Percentiles rank a stretch among this genome's conserved stretches.
phyloP scores from a whole-genome alignment of 306 rosid genomes.

The Trifolium subterraneum region DNA sequence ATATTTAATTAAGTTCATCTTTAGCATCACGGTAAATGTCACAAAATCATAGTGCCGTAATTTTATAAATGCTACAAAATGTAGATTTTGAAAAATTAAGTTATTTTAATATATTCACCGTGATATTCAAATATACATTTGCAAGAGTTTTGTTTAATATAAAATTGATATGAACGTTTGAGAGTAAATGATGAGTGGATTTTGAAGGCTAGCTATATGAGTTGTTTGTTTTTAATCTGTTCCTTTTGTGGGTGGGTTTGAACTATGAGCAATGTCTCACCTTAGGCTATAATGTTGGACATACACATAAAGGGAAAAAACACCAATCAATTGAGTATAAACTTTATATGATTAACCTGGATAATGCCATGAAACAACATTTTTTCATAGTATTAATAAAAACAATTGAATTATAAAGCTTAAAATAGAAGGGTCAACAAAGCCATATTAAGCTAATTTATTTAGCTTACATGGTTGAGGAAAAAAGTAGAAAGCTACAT shows the following conservation, averaged over 20 bases:
- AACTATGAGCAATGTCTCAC: background rate
- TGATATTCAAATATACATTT: too few relatives aligned
- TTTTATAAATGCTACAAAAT: too few relatives aligned
- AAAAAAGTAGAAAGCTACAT: slow-evolving; percentile 33
- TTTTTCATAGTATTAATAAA: background rate
- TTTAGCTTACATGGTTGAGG: slow-evolving; percentile 38
- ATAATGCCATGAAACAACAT: background rate
- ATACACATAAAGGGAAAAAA: background rate
- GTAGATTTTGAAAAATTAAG: too few relatives aligned
- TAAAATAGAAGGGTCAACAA: slow-evolving; percentile 27
- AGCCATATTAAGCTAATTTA: background rate
- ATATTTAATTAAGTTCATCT: too few relatives aligned
- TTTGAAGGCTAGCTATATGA: background rate
- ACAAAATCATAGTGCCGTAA: too few relatives aligned
- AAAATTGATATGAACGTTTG: background rate
- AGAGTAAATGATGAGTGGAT: background rate
- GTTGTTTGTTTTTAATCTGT: background rate
- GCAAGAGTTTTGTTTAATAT: background rate
- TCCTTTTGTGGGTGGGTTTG: background rate
- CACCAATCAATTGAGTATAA: background rate
- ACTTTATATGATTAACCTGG: background rate
- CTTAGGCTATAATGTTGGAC: slow-evolving; percentile 4
- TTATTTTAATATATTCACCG: too few relatives aligned
- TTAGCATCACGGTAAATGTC: too few relatives aligned
- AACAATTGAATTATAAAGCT: background rate